phyloP scores from a whole-genome alignment of 345 rosid genomes.

The Salix caprea region DNA sequence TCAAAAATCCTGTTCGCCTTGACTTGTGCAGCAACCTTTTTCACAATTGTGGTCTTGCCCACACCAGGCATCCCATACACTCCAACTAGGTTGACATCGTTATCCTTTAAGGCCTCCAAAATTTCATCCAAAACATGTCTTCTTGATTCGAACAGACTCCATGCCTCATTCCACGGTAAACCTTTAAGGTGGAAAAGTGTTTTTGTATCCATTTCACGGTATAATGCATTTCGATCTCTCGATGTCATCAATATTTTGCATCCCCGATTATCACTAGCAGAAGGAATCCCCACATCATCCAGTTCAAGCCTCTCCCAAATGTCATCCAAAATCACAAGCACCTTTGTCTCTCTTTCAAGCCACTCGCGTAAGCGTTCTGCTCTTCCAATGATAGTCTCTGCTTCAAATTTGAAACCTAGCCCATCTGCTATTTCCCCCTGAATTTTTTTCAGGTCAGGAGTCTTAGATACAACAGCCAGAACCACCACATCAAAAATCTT shows the following conservation, averaged over 20 bases:
- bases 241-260: constrained; percentile 4
- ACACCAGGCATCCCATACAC: constrained; percentile 10
- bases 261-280: too few relatives aligned
- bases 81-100: not conserved
- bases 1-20: not conserved
- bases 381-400: too few relatives aligned
- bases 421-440: too few relatives aligned
- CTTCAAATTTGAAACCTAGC: too few relatives aligned
- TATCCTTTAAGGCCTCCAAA: not conserved
- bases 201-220: not conserved
- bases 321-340: too few relatives aligned
- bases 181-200: not conserved
- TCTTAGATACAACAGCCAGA: not conserved
- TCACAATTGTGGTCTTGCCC: constrained; percentile 11
- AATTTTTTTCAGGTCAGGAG: not conserved
- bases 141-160: constrained; percentile 13
- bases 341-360: not conserved
- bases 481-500: constrained; percentile 4
- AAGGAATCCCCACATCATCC: too few relatives aligned
- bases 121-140: not conserved
- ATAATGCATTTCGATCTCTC: not conserved
- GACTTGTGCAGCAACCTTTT: not conserved
- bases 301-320: too few relatives aligned
- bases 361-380: too few relatives aligned
- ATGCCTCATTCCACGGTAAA: not conserved